These are phyloP conservation scores for Benincasa hispida DNA, from an alignment of 306 rosid genomes.

Conservation along the genomic window DNA sequence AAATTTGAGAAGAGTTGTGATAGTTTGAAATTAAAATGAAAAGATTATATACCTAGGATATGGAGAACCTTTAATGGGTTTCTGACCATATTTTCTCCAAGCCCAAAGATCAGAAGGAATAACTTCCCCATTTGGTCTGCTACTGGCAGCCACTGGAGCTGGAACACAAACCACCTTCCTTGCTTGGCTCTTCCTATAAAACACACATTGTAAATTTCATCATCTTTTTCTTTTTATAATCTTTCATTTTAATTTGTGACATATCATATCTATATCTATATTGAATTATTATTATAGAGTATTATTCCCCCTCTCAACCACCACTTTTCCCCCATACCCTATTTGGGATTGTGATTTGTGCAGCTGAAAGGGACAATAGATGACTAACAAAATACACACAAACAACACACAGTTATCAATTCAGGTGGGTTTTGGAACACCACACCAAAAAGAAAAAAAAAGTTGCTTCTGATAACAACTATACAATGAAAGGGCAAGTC, in stretches of 20 bases:
- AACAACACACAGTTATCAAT: conserved; percentile 4
- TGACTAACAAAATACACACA: not conserved
- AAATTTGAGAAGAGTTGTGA: too few species aligned
- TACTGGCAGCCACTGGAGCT: conserved; percentile 54
- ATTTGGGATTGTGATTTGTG: not conserved
- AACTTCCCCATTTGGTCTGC: conserved; percentile 57
- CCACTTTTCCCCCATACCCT: not conserved
- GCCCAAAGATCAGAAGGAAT: conserved; percentile 80
- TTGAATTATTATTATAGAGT: not conserved
- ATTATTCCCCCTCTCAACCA: not conserved
- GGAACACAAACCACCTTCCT: conserved; percentile 67
- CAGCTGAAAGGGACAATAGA: conserved; percentile 2
- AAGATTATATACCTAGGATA: conserved; percentile 85
- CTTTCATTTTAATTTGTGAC: not conserved
- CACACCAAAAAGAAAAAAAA: not conserved
- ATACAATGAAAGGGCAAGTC: not conserved
- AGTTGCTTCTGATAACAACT: not conserved
- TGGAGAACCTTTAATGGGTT: conserved; percentile 76
- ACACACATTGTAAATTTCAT: not conserved
- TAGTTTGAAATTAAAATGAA: too few species aligned
- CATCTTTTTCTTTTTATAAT: not conserved
- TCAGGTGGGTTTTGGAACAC: not conserved
- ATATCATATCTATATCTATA: too few species aligned
- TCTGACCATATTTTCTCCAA: conserved; percentile 75
- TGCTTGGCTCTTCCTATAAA: conserved; percentile 42